Percentiles rank a stretch among this genome's conserved stretches.
Conservation (phyloP, 1,284 basidiomycete genomes). For the Leccinum olivaceoglutinosum region DNA sequence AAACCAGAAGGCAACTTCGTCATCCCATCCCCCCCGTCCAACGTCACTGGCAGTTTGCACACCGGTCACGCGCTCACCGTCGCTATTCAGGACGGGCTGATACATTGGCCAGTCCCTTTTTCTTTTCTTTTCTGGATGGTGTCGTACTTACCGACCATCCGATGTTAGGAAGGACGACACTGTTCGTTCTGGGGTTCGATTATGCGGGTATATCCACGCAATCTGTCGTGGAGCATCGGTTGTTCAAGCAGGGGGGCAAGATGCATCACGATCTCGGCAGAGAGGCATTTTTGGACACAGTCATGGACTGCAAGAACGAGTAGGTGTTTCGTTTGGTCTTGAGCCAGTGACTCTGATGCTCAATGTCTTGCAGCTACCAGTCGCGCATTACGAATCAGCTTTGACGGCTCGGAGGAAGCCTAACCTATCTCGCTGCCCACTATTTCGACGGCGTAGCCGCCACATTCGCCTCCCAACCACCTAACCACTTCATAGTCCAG, state of each 20-base stretch:
- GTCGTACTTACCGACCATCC: constrained; percentile 47
- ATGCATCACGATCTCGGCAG: constrained; percentile 93
- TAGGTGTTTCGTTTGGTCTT: constrained; percentile 34
- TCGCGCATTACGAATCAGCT: constrained; percentile 88
- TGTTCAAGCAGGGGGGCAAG: constrained; percentile 81
- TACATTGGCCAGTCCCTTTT: constrained; percentile 65
- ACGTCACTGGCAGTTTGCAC: constrained; percentile 95
- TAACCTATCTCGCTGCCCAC: constrained; percentile 74
- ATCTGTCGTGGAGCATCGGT: constrained; percentile 92
- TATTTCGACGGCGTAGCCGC: constrained; percentile 71
- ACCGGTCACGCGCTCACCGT: constrained; percentile 95
- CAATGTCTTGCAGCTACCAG: constrained; percentile 64
- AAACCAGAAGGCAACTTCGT: constrained; percentile 75
- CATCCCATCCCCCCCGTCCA: constrained; percentile 86
- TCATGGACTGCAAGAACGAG: constrained; percentile 98
- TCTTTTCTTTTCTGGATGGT: background rate
- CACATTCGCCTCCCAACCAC: constrained; percentile 51
- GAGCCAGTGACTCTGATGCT: background rate
- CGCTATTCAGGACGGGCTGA: constrained; percentile 86
- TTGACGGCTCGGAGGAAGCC: constrained; percentile 82
- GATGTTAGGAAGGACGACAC: constrained; percentile 90
- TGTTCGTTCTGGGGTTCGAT: constrained; percentile 95
- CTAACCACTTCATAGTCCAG: constrained; percentile 63
- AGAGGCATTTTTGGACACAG: constrained; percentile 87
- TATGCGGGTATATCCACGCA: constrained; percentile 99